These are phyloP conservation scores for Microsporum ferrugineum DNA, from an alignment of 2,329 filamentous ascomycete species.

Conservation along the genomic window DNA sequence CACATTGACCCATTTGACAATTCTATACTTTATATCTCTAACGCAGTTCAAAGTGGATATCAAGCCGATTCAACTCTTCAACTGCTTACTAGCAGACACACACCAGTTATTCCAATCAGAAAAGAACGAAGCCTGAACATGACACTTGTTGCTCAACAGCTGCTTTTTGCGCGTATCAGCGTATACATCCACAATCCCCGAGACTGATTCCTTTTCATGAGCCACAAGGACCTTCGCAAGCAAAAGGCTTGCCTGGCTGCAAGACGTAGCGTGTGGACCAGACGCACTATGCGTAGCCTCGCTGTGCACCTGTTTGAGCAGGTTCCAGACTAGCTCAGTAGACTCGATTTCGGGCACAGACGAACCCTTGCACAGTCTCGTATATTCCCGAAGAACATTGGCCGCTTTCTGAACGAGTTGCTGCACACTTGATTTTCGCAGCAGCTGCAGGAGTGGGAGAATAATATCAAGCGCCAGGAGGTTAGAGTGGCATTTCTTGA, in stretches of 20 bases:
- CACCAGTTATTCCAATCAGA: conserved; percentile 66
- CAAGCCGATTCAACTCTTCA: conserved; percentile 18
- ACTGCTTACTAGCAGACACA: conserved; percentile 33
- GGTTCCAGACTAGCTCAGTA: conserved; percentile 35
- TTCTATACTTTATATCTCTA: no score
- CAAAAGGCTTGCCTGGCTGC: conserved; percentile 48
- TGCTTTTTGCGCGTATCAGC: conserved; percentile 49
- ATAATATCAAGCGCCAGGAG: conserved; percentile 57
- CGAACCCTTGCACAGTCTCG: conserved; percentile 47
- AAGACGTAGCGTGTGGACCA: conserved; percentile 61
- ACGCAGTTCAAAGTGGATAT: no score
- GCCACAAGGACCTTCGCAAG: conserved; percentile 35
- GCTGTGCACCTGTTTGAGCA: conserved; percentile 58
- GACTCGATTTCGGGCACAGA: conserved; percentile 33
- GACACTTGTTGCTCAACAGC: conserved; percentile 45
- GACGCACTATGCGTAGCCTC: conserved; percentile 46
- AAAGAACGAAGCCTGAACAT: conserved; percentile 56
- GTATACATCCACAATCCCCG: conserved; percentile 53
- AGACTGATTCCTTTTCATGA: conserved; percentile 41
- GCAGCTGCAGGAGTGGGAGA: conserved; percentile 62
- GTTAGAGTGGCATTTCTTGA: conserved; percentile 64
- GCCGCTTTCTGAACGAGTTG: conserved; percentile 62
- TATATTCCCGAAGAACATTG: conserved; percentile 60
- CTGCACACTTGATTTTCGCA: conserved; percentile 65
- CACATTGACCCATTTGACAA: no score